phyloP scores from a whole-genome alignment of 345 rosid species.

The Citrus unshiu region DNA sequence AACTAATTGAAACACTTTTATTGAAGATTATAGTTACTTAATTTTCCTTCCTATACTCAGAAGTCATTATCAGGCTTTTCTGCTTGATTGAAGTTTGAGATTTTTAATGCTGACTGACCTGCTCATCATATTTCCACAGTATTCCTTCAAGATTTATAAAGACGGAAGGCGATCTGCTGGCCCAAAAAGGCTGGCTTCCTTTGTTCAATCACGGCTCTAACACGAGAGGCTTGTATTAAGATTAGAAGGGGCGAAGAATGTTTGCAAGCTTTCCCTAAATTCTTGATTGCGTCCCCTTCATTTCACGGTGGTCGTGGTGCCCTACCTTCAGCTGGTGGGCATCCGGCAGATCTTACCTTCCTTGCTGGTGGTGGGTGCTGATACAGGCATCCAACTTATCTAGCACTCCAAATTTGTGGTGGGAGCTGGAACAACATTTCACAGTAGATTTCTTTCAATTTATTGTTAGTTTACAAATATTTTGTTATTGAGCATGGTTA shows the following conservation, averaged over 20 bases:
- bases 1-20: not conserved
- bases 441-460: conserved; percentile 7
- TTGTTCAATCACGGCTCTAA: conserved; percentile 33
- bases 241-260: conserved; percentile 27
- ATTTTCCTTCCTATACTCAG: not conserved
- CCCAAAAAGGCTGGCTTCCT: conserved; percentile 33
- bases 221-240: conserved; percentile 20
- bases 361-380: conserved; percentile 42
- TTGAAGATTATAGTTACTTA: not conserved
- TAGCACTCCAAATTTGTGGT: not conserved
- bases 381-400: conserved; percentile 5
- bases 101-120: not conserved
- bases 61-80: not conserved
- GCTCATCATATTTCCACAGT: conserved; percentile 5
- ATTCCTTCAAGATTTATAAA: conserved; percentile 12
- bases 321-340: conserved; percentile 43
- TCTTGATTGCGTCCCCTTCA: conserved; percentile 41
- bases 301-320: conserved; percentile 46
- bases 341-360: conserved; percentile 41
- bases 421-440: not conserved
- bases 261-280: conserved; percentile 22
- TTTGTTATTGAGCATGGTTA: conserved; percentile 21
- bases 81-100: not conserved
- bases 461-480: not conserved
- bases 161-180: conserved; percentile 20